Conservation (phyloP, 305 asterid species). For the Fraxinus velutina region DNA sequence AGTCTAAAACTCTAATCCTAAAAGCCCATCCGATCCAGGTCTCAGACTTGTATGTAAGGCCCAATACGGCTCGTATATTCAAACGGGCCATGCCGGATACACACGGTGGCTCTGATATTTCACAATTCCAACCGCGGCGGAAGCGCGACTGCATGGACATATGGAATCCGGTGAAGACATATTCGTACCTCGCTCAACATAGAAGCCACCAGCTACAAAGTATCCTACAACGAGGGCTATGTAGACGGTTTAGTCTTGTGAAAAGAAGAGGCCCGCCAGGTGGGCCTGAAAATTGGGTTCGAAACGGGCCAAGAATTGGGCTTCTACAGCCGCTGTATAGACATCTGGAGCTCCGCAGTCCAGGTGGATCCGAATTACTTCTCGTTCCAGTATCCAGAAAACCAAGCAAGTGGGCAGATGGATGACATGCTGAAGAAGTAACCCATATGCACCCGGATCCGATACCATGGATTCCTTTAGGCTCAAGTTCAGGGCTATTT, state of each 20-base stretch:
- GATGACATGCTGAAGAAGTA: conserved; percentile 53
- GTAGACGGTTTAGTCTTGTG: conserved; percentile 58
- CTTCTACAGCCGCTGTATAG: conserved; percentile 63
- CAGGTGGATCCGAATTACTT: conserved; percentile 49
- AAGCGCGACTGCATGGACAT: neutral
- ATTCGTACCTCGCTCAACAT: conserved; percentile 47
- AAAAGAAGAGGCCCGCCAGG: conserved; percentile 65
- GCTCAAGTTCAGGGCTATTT: conserved; percentile 53
- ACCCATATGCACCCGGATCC: conserved; percentile 56
- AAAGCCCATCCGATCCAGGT: neutral
- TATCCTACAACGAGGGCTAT: conserved; percentile 64
- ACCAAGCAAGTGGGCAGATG: conserved; percentile 50
- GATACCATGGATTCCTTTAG: conserved; percentile 56
- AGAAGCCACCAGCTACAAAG: conserved; percentile 57
- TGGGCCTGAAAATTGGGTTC: conserved; percentile 69
- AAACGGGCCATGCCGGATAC: neutral
- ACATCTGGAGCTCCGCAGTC: conserved; percentile 58
- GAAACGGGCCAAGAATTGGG: conserved; percentile 74
- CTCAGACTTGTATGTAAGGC: neutral
- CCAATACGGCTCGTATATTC: neutral
- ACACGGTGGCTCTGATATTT: neutral
- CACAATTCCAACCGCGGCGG: neutral
- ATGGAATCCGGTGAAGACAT: conserved; percentile 54
- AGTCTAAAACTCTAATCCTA: neutral
- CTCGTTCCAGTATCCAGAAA: conserved; percentile 47